Base-by-base conservation (phyloP, 192 early-diverging fungal species). In the Coemansia sp. region DNA sequence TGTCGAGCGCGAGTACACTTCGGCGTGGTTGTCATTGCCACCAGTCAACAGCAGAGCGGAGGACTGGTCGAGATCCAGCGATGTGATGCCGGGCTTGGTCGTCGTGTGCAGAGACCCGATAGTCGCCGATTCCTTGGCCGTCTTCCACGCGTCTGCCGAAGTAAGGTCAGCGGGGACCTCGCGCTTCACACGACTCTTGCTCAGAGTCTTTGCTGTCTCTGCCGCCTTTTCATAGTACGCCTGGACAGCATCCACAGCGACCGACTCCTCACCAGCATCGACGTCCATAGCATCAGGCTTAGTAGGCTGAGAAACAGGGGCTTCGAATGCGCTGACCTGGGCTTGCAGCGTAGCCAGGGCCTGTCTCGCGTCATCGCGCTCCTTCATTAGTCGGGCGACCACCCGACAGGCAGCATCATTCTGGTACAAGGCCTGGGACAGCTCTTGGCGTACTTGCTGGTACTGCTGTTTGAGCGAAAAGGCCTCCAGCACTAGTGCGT, bases 371-470 rank as follows among this genome's bases (percentile, higher is more conserved):
- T 92, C 88, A 77, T 99, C 95, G 36, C 94, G 87, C 74, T 99
- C 97, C 72, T 90, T 91, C 70, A 92, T 84, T 29, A 98, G 79
- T 31, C 97, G 86, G 3, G 95, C 96, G 80, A 98, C 93, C 4
- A 99, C 97, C 62, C 97, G 77, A 64, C 94, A 92, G 2, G 95
- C 93, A 25, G 97, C 97, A 78, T 99, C 97, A 69, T 96, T 91
- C 78, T 97, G 93, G 77, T 97, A 99, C 51, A 99, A 81, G 1
- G 96, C 94, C 77, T 94, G 93, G 37, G 92, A 90, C 42, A 99
- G 87, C 76, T 99, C 96, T 79, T 95, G 93, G 41, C 94, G 89
- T 29, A 93, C 89, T 64, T 92, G 88, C 74, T 93, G 88, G 78
- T 96, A 92, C 77, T 98, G 93, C 78, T 93, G 91, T 76, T 94